phyloP scores from a whole-genome alignment of 2,329 filamentous ascomycete species.

The Beauveria asiatica region DNA sequence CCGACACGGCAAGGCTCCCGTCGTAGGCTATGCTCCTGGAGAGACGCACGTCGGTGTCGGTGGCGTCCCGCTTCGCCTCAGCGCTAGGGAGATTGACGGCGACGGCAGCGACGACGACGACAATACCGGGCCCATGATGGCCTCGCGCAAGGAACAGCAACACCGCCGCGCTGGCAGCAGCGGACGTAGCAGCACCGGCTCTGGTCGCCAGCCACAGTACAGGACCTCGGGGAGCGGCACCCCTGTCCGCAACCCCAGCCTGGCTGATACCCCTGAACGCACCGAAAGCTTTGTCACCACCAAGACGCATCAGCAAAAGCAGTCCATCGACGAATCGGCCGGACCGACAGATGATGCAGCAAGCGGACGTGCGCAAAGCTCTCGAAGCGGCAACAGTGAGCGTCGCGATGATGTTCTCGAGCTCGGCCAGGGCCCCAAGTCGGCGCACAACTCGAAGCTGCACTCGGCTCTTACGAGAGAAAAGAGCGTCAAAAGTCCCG shows the following conservation, averaged over 20 bases:
- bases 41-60: slow-evolving; percentile 65
- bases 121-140: slow-evolving; percentile 25
- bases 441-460: slow-evolving; percentile 51
- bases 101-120: slow-evolving; percentile 75
- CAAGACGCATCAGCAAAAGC: slow-evolving; percentile 12
- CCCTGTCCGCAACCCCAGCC: slow-evolving; percentile 39
- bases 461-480: slow-evolving; percentile 52
- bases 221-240: slow-evolving; percentile 38
- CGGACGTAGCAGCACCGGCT: slow-evolving; percentile 59
- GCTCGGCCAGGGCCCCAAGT: slow-evolving; percentile 37
- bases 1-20: slow-evolving; percentile 70
- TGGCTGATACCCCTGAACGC: slow-evolving; percentile 48
- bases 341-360: slow-evolving; percentile 30
- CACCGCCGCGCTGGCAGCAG: slow-evolving; percentile 69
- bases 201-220: slow-evolving; percentile 41
- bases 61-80: slow-evolving; percentile 83
- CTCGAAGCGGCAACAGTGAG: slow-evolving; percentile 50
- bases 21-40: slow-evolving; percentile 70
- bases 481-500: slow-evolving; percentile 58
- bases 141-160: slow-evolving; percentile 34
- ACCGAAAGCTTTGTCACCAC: slow-evolving; percentile 40
- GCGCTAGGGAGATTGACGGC: slow-evolving; percentile 90
- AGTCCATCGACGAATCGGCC: slow-evolving; percentile 24
- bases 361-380: slow-evolving; percentile 42
- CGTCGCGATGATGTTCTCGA: slow-evolving; percentile 53